phyloP scores from a whole-genome alignment of 1,284 basidiomycete genomes.

The Anthracocystis setariae region DNA sequence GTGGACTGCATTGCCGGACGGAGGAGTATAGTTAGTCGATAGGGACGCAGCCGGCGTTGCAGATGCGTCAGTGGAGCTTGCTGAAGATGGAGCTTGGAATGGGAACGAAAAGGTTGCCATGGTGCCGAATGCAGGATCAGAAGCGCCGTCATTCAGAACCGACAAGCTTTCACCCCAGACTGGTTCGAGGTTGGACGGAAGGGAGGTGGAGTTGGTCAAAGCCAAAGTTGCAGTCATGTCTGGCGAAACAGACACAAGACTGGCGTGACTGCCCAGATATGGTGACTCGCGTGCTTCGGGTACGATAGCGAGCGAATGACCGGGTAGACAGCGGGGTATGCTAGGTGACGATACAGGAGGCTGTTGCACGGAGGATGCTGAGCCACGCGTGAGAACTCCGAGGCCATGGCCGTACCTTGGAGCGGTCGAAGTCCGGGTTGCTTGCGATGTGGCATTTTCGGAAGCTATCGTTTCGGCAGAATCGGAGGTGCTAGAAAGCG shows the following conservation, averaged over 20 bases:
- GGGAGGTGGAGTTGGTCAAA: constrained; percentile 25
- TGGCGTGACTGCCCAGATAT: constrained; percentile 22
- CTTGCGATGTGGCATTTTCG: background rate
- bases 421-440: background rate
- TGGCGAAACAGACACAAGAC: constrained; percentile 21
- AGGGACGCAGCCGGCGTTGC: constrained; percentile 6
- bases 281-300: constrained; percentile 37
- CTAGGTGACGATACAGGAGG: constrained; percentile 2
- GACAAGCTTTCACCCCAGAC: constrained; percentile 40
- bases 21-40: constrained; percentile 11
- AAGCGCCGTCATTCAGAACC: background rate
- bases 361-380: constrained; percentile 4
- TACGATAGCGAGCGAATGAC: constrained; percentile 24
- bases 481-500: constrained; percentile 16
- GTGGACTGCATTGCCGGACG: constrained; percentile 25
- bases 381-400: constrained; percentile 21
- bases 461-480: constrained; percentile 6
- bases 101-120: constrained; percentile 39
- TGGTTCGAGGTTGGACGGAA: constrained; percentile 30
- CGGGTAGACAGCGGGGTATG: constrained; percentile 16
- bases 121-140: constrained; percentile 11
- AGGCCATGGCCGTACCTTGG: constrained; percentile 4
- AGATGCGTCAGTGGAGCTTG: background rate
- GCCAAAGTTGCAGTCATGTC: constrained; percentile 6
- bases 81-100: constrained; percentile 11